These are phyloP conservation scores for Cercospora janseana DNA, from an alignment of 2,329 filamentous ascomycete genomes.

Conservation along the genomic window DNA sequence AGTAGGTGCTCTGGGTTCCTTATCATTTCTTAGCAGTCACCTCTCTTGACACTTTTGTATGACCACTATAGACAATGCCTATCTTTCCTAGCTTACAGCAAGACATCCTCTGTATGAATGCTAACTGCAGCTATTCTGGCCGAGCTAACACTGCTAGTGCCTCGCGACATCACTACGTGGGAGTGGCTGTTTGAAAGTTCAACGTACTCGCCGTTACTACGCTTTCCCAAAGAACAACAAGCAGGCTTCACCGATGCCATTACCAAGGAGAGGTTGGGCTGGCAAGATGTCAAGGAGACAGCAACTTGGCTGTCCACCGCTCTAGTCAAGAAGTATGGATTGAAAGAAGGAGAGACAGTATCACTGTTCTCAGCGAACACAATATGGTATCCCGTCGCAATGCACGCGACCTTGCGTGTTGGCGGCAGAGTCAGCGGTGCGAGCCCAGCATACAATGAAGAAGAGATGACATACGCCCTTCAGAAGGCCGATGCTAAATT, in stretches of 20 bases:
- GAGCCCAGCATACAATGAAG: slow-evolving; percentile 63
- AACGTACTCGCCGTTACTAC: slow-evolving; percentile 50
- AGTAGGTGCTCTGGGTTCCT: background rate
- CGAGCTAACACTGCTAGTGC: slow-evolving; percentile 44
- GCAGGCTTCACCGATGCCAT: slow-evolving; percentile 58
- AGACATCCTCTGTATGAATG: slow-evolving; percentile 26
- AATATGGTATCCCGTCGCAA: slow-evolving; percentile 65
- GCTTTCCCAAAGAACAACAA: slow-evolving; percentile 42
- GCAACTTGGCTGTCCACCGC: slow-evolving; percentile 61
- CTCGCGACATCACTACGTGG: slow-evolving; percentile 57
- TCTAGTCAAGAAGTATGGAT: slow-evolving; percentile 55
- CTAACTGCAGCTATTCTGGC: background rate
- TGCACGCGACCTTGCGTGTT: slow-evolving; percentile 56
- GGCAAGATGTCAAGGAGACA: slow-evolving; percentile 56
- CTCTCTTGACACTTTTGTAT: background rate
- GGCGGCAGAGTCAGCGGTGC: slow-evolving; percentile 61
- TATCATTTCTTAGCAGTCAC: background rate
- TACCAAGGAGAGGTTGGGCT: slow-evolving; percentile 59
- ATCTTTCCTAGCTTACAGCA: slow-evolving; percentile 28
- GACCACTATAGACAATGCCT: slow-evolving; percentile 16
- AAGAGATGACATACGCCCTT: slow-evolving; percentile 66
- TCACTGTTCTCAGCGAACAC: slow-evolving; percentile 63
- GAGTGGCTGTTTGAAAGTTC: slow-evolving; percentile 60
- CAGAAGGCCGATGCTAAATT: slow-evolving; percentile 58
- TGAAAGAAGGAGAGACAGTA: slow-evolving; percentile 57